phyloP scores from a whole-genome alignment of 116 monocot genomes.

The Papilionanthe hybrid region DNA sequence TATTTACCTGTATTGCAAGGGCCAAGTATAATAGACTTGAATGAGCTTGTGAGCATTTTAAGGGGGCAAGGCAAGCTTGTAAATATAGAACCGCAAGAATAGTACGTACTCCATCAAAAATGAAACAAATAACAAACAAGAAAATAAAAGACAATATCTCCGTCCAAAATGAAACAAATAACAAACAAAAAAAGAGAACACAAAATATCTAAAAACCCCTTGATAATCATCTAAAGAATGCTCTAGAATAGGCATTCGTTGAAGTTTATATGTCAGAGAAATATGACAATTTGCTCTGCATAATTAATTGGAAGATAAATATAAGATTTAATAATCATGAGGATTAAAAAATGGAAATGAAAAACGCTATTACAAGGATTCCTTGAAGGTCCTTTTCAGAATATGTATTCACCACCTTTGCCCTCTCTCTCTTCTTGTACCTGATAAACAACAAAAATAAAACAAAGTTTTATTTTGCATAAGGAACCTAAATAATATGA shows the following conservation, averaged over 20 bases:
- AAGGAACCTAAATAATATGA: not conserved
- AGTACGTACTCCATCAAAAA: not conserved
- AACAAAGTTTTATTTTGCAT: not conserved
- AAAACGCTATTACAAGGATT: slow-evolving; percentile 57
- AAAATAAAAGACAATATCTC: not conserved
- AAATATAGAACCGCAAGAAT: not conserved
- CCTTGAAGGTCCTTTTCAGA: slow-evolving; percentile 91
- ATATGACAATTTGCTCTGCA: not conserved
- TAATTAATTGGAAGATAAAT: slow-evolving; percentile 2
- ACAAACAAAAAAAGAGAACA: not conserved
- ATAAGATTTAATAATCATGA: not conserved
- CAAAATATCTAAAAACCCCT: not conserved
- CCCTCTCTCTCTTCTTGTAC: slow-evolving; percentile 93
- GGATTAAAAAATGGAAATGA: not conserved
- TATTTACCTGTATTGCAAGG: slow-evolving; percentile 27
- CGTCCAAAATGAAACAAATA: not conserved
- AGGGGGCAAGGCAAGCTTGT: not conserved
- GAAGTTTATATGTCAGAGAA: not conserved
- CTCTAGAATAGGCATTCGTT: not conserved
- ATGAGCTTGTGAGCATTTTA: not conserved
- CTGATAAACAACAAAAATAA: slow-evolving; percentile 25
- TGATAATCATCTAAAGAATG: not conserved
- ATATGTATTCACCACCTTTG: slow-evolving; percentile 67
- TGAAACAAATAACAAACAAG: not conserved
- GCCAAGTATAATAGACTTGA: not conserved